Percentiles rank a stretch among this genome's conserved stretches.
Conservation (phyloP, 306 rosid species). For the Sechiopsis laciniata region DNA sequence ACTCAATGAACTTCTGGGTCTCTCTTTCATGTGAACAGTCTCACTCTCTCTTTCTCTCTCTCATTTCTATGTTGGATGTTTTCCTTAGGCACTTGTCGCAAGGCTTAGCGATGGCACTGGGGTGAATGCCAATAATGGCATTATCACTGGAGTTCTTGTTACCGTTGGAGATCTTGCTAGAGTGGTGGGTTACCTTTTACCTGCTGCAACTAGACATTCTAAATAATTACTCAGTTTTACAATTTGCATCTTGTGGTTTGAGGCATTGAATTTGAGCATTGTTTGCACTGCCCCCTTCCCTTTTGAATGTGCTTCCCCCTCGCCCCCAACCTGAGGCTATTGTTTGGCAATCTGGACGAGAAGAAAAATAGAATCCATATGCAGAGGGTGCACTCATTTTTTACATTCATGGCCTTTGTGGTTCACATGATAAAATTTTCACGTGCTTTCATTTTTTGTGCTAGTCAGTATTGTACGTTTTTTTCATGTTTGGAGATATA, state of each 20-base stretch:
- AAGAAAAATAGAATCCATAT: background rate
- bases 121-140: slow-evolving; percentile 67
- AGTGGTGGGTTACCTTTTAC: slow-evolving; percentile 67
- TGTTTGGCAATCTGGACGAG: background rate
- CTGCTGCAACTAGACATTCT: background rate
- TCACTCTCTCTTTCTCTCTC: background rate
- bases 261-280: background rate
- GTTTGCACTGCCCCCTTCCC: background rate
- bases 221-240: background rate
- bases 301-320: background rate
- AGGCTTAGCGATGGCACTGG: slow-evolving; percentile 66
- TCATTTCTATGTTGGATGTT: slow-evolving; percentile 4
- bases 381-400: background rate
- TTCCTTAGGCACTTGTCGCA: slow-evolving; percentile 79
- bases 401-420: background rate
- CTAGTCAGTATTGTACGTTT: background rate
- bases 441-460: background rate
- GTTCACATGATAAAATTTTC: background rate
- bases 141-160: slow-evolving; percentile 90
- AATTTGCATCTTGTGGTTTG: background rate
- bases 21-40: background rate
- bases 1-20: slow-evolving; percentile 9
- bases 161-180: slow-evolving; percentile 98
- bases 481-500: background rate
- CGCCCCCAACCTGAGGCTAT: background rate